These are phyloP conservation scores for Proliferodiscus dingleyae DNA, from an alignment of 2,329 filamentous ascomycete species.

Conservation along the genomic window DNA sequence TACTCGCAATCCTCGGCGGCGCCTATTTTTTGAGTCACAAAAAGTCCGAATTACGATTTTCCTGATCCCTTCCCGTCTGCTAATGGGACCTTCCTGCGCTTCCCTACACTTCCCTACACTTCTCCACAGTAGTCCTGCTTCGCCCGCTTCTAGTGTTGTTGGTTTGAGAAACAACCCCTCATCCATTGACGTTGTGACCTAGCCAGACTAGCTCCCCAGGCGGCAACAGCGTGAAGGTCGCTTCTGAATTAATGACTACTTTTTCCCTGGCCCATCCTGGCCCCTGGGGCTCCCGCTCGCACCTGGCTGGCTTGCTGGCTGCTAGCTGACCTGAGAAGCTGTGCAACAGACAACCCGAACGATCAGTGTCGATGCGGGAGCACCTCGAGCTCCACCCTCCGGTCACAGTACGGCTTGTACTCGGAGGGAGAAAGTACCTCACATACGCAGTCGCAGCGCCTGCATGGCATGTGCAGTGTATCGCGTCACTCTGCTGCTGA, in stretches of 20 bases:
- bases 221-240: conserved; percentile 27
- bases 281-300: neutral
- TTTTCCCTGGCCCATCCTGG: neutral
- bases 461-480: conserved; percentile 1
- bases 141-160: conserved; percentile 6
- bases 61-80: neutral
- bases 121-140: conserved; percentile 3
- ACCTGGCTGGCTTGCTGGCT: neutral
- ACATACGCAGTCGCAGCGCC: conserved; percentile 6
- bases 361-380: neutral
- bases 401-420: conserved; percentile 1
- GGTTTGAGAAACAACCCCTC: conserved; percentile 9
- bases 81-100: too few relatives aligned
- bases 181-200: conserved; percentile 1
- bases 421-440: conserved; percentile 16
- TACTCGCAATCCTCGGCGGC: conserved; percentile 12
- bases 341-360: neutral
- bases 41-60: conserved; percentile 9
- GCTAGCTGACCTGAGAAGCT: neutral
- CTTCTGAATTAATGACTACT: conserved; percentile 7
- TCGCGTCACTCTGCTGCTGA: conserved; percentile 8
- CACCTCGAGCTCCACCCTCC: neutral
- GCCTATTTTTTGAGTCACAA: conserved; percentile 13
- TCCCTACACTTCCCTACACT: too few relatives aligned
- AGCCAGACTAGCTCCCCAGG: conserved; percentile 12